phyloP scores from a whole-genome alignment of 768 basidiomycete species.

The Calocybe indica region DNA sequence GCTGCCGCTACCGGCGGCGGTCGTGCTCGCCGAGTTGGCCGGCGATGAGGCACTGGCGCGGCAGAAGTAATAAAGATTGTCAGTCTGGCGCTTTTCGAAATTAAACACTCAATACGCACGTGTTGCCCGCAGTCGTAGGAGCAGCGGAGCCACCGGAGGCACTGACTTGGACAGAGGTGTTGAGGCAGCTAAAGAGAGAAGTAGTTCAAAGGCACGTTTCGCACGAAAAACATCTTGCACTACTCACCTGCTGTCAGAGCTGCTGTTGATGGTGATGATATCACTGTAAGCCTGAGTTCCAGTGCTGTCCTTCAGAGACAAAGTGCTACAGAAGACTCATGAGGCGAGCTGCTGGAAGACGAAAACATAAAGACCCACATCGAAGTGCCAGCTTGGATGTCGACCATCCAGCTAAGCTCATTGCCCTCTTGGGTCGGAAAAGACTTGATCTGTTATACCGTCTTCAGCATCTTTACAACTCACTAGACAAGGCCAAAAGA shows the following conservation, averaged over 20 bases:
- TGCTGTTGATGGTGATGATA: conserved; percentile 34
- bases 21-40: conserved; percentile 2
- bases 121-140: conserved; percentile 9
- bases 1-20: conserved; percentile 7
- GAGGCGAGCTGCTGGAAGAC: neutral
- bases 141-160: conserved; percentile 6
- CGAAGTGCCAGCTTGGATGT: conserved; percentile 34
- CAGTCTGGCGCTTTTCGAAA: neutral
- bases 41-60: neutral
- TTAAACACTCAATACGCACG: conserved; percentile 5
- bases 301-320: conserved; percentile 51
- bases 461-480: no score
- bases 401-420: conserved; percentile 48
- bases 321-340: conserved; percentile 31
- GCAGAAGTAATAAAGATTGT: neutral
- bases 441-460: conserved; percentile 37
- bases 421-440: conserved; percentile 42
- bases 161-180: conserved; percentile 6
- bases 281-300: conserved; percentile 50
- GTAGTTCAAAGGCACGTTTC: neutral
- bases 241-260: conserved; percentile 29
- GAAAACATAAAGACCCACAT: conserved; percentile 34
- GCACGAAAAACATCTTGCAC: neutral
- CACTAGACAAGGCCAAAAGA: no score
- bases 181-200: conserved; percentile 12